Evolutionary conservation across 108 stramenopile genomes (phyloP).

Genomic region (Skeletonema menzelii): DNA sequence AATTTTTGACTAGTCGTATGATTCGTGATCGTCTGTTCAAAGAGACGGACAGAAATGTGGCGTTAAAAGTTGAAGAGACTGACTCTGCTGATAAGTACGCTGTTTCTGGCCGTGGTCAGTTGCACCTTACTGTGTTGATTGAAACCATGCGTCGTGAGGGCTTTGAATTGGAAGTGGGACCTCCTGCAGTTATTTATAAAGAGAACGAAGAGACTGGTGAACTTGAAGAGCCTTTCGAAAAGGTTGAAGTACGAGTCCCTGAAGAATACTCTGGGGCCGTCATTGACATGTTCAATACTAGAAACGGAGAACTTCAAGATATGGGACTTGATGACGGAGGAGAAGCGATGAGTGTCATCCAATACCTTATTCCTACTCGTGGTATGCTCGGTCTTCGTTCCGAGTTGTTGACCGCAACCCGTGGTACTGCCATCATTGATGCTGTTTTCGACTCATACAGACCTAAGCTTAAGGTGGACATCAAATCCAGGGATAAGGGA

Average conservation of each 20-base stretch:
- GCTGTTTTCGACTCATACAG: slow-evolving; percentile 94
- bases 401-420: slow-evolving; percentile 87
- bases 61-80: slow-evolving; percentile 85
- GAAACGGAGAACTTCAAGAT: slow-evolving; percentile 95
- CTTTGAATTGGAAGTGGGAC: slow-evolving; percentile 97
- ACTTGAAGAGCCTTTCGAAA: slow-evolving; percentile 94
- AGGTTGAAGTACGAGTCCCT: slow-evolving; percentile 92
- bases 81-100: slow-evolving; percentile 94
- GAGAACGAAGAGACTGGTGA: slow-evolving; percentile 89
- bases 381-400: slow-evolving; percentile 97
- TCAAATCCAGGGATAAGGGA: slow-evolving; percentile 94
- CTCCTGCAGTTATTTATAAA: slow-evolving; percentile 95
- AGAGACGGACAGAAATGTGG: slow-evolving; percentile 96
- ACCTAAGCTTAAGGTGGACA: slow-evolving; percentile 81
- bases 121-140: slow-evolving; percentile 98
- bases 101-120: slow-evolving; percentile 97
- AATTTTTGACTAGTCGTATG: slow-evolving; percentile 94
- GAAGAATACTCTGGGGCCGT: slow-evolving; percentile 93
- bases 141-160: slow-evolving; percentile 99
- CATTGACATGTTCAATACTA: slow-evolving; percentile 89
- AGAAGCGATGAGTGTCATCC: slow-evolving; percentile 82
- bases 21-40: slow-evolving; percentile 97
- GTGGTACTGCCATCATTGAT: slow-evolving; percentile 97
- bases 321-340: slow-evolving; percentile 89
- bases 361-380: slow-evolving; percentile 97